These are phyloP conservation scores for Coprinellus aureogranulatus DNA, from an alignment of 768 basidiomycete genomes.

Conservation along the genomic window DNA sequence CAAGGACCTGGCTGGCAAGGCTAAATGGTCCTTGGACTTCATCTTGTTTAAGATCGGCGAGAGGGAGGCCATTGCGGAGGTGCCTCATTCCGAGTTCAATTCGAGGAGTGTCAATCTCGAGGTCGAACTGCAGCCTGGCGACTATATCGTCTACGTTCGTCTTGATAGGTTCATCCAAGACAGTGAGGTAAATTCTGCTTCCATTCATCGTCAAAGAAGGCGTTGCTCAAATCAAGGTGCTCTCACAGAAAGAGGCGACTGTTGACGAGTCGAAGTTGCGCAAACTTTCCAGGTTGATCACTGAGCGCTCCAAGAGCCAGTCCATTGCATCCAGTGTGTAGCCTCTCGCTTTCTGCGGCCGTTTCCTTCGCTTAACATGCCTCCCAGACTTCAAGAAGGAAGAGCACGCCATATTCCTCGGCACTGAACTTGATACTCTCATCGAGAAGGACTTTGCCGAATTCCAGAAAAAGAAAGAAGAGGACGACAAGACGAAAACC, in stretches of 20 bases:
- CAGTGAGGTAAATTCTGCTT: constrained; percentile 18
- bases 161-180: constrained; percentile 27
- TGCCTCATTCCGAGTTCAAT: constrained; percentile 34
- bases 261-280: constrained; percentile 35
- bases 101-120: constrained; percentile 43
- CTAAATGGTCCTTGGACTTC: constrained; percentile 50
- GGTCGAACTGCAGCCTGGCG: constrained; percentile 38
- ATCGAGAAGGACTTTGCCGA: constrained; percentile 35
- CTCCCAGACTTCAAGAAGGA: constrained; percentile 11
- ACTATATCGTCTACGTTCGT: constrained; percentile 45
- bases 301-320: constrained; percentile 44
- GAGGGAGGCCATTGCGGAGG: constrained; percentile 35
- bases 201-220: neutral
- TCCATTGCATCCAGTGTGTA: constrained; percentile 46
- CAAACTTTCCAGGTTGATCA: constrained; percentile 40
- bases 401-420: constrained; percentile 25
- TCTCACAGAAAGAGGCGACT: constrained; percentile 15
- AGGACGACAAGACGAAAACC: constrained; percentile 19
- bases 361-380: constrained; percentile 25
- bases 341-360: neutral
- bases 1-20: constrained; percentile 41
- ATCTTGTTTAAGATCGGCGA: constrained; percentile 47
- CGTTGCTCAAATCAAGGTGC: too few species aligned
- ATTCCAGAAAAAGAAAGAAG: constrained; percentile 30
- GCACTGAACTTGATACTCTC: constrained; percentile 31